These are phyloP conservation scores for Teratosphaeria zuluensis DNA, from an alignment of 2,329 filamentous ascomycete species.

Conservation along the genomic window DNA sequence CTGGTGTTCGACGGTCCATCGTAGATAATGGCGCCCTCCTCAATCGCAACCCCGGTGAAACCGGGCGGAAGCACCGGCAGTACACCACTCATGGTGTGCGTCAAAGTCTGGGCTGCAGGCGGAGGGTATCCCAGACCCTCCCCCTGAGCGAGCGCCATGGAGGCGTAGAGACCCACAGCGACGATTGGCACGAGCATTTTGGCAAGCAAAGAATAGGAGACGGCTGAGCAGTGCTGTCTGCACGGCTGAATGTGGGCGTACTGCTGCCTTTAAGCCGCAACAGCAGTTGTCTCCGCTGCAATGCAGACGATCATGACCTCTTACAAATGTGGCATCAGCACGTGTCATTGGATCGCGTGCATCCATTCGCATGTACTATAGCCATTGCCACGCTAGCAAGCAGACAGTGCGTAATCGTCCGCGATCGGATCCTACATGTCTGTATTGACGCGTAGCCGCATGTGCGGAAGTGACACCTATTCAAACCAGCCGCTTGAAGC, in stretches of 20 bases:
- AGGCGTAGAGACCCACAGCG: not conserved
- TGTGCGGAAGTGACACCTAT: too few species aligned
- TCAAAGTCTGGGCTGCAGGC: not conserved
- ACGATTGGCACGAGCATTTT: not conserved
- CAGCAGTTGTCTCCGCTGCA: not conserved
- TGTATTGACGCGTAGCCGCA: too few species aligned
- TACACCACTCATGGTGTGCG: constrained; percentile 4
- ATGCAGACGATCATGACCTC: not conserved
- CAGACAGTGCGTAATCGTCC: not conserved
- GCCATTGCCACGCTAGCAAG: not conserved
- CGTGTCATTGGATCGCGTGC: not conserved
- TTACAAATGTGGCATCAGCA: not conserved
- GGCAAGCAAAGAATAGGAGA: not conserved
- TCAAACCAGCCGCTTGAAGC: too few species aligned
- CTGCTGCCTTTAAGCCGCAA: not conserved
- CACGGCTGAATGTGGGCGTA: not conserved
- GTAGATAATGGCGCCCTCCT: constrained; percentile 11
- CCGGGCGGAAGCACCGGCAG: constrained; percentile 9
- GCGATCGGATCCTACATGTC: too few species aligned
- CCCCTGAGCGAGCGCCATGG: not conserved
- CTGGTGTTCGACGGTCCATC: constrained; percentile 1
- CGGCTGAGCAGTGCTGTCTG: not conserved
- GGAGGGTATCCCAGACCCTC: constrained; percentile 1
- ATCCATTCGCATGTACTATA: not conserved
- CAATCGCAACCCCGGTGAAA: constrained; percentile 8